Percentiles rank a stretch among this genome's conserved stretches.
Conservation (phyloP, 2,329 filamentous ascomycete genomes). For the Pseudopyricularia javanii region DNA sequence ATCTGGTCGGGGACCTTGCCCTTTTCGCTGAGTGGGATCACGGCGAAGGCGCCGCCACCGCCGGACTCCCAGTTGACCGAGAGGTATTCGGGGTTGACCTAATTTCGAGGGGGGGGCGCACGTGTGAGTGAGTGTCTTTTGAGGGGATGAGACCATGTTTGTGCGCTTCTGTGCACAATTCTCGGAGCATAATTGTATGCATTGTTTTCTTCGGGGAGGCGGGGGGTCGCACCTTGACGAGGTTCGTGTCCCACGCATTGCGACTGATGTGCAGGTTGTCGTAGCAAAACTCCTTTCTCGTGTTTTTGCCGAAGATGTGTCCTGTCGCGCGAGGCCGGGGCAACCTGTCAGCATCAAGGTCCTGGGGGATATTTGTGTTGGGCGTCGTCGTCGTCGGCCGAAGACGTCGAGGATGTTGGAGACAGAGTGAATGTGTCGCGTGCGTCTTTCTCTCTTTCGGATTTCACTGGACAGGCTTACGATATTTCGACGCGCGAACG, state of each 20-base stretch:
- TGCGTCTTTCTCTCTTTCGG: not conserved
- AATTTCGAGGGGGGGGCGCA: conserved; percentile 12
- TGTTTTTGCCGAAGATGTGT: conserved; percentile 95
- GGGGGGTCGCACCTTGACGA: conserved; percentile 70
- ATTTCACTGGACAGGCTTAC: conserved; percentile 29
- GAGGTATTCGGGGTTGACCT: conserved; percentile 93
- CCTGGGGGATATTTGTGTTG: too few relatives aligned
- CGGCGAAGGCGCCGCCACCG: conserved; percentile 91
- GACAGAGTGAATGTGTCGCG: not conserved
- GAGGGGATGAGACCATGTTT: not conserved
- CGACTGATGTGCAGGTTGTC: conserved; percentile 94
- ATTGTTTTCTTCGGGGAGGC: too few relatives aligned
- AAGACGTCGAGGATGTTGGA: not conserved
- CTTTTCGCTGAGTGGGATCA: conserved; percentile 80
- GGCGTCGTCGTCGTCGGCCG: too few relatives aligned
- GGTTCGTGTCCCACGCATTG: conserved; percentile 98
- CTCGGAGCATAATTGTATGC: too few relatives aligned
- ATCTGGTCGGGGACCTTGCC: conserved; percentile 88
- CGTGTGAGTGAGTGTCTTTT: too few relatives aligned
- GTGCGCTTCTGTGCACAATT: not conserved
- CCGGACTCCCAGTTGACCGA: conserved; percentile 98
- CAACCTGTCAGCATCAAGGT: conserved; percentile 4
- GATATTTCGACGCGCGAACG: conserved; percentile 57
- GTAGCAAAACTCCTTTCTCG: conserved; percentile 96
- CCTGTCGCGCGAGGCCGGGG: conserved; percentile 38